Evolutionary conservation across 106 monocot species (phyloP), one percentile per base, ranked within the genome.

Genomic region (Acorus calamus): DNA sequence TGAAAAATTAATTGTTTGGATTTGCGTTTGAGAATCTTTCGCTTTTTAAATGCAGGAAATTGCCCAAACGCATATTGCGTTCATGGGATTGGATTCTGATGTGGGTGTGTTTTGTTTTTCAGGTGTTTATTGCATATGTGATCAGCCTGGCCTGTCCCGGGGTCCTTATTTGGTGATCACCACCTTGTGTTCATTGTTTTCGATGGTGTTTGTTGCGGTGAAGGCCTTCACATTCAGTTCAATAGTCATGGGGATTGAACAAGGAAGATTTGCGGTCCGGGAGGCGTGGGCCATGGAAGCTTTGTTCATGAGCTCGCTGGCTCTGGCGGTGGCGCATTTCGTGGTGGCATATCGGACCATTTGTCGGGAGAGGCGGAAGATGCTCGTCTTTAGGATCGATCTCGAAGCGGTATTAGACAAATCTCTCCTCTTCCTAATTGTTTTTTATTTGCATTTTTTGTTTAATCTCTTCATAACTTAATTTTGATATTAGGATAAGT

Each of bases 331-430:
- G 8, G 93, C 85, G 3, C 93, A 93, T 57, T 10, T 85, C 8
- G 76, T 73, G 8, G 89, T 77, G 3, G 93, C 89, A 7, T 86
- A 93, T 53, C 57, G 76, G 51, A 89, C 86, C 7, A 93, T 72
- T 56, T 93, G 86, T 74, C 64, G 89, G 14, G 83, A 86, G 69
- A 69, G 89, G 60, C 57, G 80, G 49, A 86, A 86, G 71, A 59
- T 93, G 60, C 68, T 84, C 7, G 86, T 93, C 9, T 89, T 77
- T 72, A 76, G 78, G 63, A 86, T 89, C 51, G 93, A 93, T 62
- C 74, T 86, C 9, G 93, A 93, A 73, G 83, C 93, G 8, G 93
- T 93, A 75, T 61, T 63, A 59, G 4, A 8, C 46, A 53, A 3
- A 41, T 11, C 7, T 59, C 44, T 4, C 12, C 57, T 47, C 13